Percentiles rank a stretch among this genome's conserved stretches.
These are phyloP conservation scores for Carex littledalei DNA, from an alignment of 176 grass and related monocot species.

Conservation along the genomic window DNA sequence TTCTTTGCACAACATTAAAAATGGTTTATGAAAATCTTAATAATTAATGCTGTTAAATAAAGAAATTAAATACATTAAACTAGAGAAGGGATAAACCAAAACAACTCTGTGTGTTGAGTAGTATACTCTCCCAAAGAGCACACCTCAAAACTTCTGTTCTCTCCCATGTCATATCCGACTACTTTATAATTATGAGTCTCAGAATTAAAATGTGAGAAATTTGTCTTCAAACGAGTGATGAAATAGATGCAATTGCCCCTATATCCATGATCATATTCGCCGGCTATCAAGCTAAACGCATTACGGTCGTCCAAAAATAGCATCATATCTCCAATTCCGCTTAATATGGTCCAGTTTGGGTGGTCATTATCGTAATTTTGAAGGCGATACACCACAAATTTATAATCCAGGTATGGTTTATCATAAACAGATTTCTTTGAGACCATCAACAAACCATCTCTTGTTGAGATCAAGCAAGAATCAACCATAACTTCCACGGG, in stretches of 20 bases:
- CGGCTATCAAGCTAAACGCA: not conserved
- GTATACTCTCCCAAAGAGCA: no score
- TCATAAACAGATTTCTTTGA: not conserved
- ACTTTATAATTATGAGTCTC: no score
- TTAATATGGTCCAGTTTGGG: not conserved
- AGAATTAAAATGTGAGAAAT: no score
- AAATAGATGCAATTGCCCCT: not conserved
- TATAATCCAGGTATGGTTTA: not conserved
- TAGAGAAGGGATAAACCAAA: no score
- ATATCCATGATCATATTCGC: not conserved
- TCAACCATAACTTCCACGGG: no score
- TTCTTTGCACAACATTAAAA: no score
- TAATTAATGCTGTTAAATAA: no score
- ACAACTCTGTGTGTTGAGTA: no score
- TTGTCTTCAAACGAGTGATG: no score
- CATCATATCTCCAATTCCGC: not conserved
- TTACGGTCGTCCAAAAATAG: not conserved
- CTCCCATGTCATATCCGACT: no score
- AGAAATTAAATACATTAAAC: no score
- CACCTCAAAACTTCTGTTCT: not conserved
- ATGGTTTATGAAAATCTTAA: no score
- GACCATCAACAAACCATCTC: not conserved
- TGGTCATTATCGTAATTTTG: not conserved
- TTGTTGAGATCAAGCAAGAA: not conserved
- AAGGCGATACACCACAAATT: not conserved